Evolutionary conservation across 2,329 filamentous ascomycete genomes (phyloP).

Genomic region (Diaporthe caulivora): DNA sequence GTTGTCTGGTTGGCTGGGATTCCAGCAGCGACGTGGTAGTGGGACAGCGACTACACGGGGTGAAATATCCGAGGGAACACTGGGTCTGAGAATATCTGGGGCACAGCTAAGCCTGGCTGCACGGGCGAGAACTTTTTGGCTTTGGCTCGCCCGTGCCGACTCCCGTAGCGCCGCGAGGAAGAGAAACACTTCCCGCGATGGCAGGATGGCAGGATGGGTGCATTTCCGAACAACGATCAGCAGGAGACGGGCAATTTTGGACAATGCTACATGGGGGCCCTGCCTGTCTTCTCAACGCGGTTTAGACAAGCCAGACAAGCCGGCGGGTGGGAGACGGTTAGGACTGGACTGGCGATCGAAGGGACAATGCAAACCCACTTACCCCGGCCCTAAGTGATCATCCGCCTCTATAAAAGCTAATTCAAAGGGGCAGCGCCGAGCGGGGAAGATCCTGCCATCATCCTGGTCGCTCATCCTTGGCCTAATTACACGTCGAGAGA

Average conservation of each 20-base stretch:
- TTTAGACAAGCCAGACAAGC: constrained; percentile 19
- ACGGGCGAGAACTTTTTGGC: not conserved
- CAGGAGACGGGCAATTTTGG: constrained; percentile 19
- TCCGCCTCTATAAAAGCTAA: constrained; percentile 25
- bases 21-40: constrained; percentile 10
- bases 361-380: constrained; percentile 7
- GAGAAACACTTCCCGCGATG: constrained; percentile 1
- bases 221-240: constrained; percentile 1
- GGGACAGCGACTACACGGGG: constrained; percentile 6
- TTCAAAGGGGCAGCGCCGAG: constrained; percentile 17
- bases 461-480: constrained; percentile 18
- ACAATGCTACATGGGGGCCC: not conserved
- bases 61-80: constrained; percentile 27
- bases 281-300: not conserved
- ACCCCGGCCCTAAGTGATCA: constrained; percentile 27
- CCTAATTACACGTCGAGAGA: constrained; percentile 14
- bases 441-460: constrained; percentile 25
- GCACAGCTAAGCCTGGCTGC: not conserved
- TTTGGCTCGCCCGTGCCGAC: constrained; percentile 12
- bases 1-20: not conserved
- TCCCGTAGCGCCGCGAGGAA: constrained; percentile 4
- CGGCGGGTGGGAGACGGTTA: not conserved
- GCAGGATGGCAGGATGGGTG: too few relatives aligned
- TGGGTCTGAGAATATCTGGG: constrained; percentile 13
- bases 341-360: not conserved